Percentiles rank a stretch among this genome's conserved stretches.
These are phyloP conservation scores for Daldinia grandis DNA, from an alignment of 495 filamentous ascomycete species.

Conservation along the genomic window DNA sequence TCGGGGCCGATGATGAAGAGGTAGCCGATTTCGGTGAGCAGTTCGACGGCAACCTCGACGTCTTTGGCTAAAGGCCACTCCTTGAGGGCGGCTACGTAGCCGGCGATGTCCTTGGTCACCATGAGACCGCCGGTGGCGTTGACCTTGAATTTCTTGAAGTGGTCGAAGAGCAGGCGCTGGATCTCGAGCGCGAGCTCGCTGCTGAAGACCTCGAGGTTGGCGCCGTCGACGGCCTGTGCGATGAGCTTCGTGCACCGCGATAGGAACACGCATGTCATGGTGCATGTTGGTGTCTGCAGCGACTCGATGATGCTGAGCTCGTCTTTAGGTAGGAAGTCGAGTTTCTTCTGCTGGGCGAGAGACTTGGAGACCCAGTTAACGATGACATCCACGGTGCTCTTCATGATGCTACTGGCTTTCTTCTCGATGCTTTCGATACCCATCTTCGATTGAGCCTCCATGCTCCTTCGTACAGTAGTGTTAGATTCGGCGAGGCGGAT, in stretches of 20 bases:
- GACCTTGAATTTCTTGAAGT: constrained; percentile 92
- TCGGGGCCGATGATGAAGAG: constrained; percentile 94
- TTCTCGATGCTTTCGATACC: constrained; percentile 82
- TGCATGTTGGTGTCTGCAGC: constrained; percentile 87
- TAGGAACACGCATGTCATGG: constrained; percentile 79
- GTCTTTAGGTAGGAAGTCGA: constrained; percentile 91
- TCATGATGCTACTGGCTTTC: constrained; percentile 86
- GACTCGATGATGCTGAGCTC: constrained; percentile 80
- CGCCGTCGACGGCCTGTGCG: constrained; percentile 73
- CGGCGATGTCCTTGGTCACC: constrained; percentile 94
- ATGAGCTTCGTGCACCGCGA: constrained; percentile 67
- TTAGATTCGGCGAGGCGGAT: constrained; percentile 87
- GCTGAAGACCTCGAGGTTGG: constrained; percentile 78
- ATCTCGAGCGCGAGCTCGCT: constrained; percentile 87
- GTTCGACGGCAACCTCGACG: constrained; percentile 76
- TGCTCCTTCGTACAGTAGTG: constrained; percentile 85
- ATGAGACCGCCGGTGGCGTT: constrained; percentile 92
- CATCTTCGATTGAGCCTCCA: constrained; percentile 82
- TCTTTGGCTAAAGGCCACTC: constrained; percentile 80
- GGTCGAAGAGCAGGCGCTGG: constrained; percentile 80
- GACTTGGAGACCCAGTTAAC: constrained; percentile 79
- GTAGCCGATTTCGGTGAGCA: constrained; percentile 92
- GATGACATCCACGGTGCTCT: constrained; percentile 83
- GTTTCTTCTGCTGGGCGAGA: constrained; percentile 83
- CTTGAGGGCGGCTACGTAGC: constrained; percentile 83